phyloP scores from a whole-genome alignment of 2,329 filamentous ascomycete genomes.

The Atkinsonella texensis region DNA sequence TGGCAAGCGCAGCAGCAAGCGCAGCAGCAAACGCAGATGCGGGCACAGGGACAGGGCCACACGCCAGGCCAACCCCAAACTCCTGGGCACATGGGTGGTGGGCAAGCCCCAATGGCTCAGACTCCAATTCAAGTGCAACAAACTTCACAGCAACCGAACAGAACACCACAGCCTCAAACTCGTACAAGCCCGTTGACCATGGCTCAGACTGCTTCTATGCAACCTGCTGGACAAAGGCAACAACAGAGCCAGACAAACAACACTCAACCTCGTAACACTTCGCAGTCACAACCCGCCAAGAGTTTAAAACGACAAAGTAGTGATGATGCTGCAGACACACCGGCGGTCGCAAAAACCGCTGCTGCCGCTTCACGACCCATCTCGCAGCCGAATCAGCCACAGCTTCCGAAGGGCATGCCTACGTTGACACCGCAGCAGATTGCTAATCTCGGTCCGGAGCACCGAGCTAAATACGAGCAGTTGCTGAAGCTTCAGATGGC shows the following conservation, averaged over 20 bases:
- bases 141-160: slow-evolving; percentile 37
- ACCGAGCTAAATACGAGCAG: slow-evolving; percentile 32
- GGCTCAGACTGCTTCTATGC: slow-evolving; percentile 26
- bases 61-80: slow-evolving; percentile 11
- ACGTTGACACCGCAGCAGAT: slow-evolving; percentile 22
- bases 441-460: slow-evolving; percentile 30
- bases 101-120: slow-evolving; percentile 3
- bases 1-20: slow-evolving; percentile 22
- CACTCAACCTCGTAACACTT: slow-evolving; percentile 13
- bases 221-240: slow-evolving; percentile 19
- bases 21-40: too few relatives aligned
- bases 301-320: slow-evolving; percentile 38
- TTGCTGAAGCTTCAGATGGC: slow-evolving; percentile 18
- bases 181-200: slow-evolving; percentile 29
- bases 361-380: slow-evolving; percentile 11
- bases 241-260: slow-evolving; percentile 14
- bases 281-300: slow-evolving; percentile 21
- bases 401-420: slow-evolving; percentile 11
- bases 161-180: slow-evolving; percentile 25
- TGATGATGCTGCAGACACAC: slow-evolving; percentile 29
- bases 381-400: slow-evolving; percentile 14
- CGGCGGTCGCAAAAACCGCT: slow-evolving; percentile 11
- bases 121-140: slow-evolving; percentile 25
- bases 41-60: slow-evolving; percentile 12
- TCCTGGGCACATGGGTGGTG: slow-evolving; percentile 7